A percentile compares a stretch with the other conserved stretches of the same genome.
Evolutionary conservation across 495 filamentous ascomycete genomes (phyloP).

Genomic region (Penicillium turbatum): DNA sequence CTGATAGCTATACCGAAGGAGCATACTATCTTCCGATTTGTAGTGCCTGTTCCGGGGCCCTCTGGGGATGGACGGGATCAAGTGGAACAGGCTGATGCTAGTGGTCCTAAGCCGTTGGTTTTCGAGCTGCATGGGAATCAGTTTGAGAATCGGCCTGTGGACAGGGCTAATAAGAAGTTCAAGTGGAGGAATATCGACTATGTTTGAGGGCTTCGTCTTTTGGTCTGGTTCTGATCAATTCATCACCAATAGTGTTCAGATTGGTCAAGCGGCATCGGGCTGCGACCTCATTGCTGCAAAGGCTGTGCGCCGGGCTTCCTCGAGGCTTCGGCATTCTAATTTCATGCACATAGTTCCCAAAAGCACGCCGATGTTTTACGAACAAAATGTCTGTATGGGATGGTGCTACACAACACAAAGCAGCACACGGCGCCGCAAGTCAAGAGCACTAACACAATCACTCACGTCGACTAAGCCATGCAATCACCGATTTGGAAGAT

Average conservation of each 20-base stretch:
- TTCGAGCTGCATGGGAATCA: constrained; percentile 89
- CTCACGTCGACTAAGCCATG: too few relatives aligned
- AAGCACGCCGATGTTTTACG: neutral
- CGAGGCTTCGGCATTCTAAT: neutral
- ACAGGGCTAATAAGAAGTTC: constrained; percentile 87
- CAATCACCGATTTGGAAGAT: neutral
- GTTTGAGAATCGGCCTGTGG: constrained; percentile 75
- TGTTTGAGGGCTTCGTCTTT: constrained; percentile 42
- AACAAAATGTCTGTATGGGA: too few relatives aligned
- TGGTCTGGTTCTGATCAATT: neutral
- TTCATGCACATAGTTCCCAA: neutral
- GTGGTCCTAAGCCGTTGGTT: constrained; percentile 45
- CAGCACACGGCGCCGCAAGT: too few relatives aligned
- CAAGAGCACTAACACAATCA: too few relatives aligned
- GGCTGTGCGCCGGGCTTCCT: too few relatives aligned
- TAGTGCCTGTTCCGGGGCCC: constrained; percentile 49
- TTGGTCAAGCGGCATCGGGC: neutral
- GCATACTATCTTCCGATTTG: constrained; percentile 77
- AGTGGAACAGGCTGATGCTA: neutral
- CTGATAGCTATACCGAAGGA: constrained; percentile 76
- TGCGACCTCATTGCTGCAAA: neutral
- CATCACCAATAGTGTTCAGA: neutral
- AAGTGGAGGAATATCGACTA: constrained; percentile 68
- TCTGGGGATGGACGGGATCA: constrained; percentile 12
- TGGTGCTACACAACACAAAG: too few relatives aligned